Evolutionary conservation across 169 alveolate genomes (phyloP), one percentile per base, ranked within the genome.

Genomic region (Babesia bovis): DNA sequence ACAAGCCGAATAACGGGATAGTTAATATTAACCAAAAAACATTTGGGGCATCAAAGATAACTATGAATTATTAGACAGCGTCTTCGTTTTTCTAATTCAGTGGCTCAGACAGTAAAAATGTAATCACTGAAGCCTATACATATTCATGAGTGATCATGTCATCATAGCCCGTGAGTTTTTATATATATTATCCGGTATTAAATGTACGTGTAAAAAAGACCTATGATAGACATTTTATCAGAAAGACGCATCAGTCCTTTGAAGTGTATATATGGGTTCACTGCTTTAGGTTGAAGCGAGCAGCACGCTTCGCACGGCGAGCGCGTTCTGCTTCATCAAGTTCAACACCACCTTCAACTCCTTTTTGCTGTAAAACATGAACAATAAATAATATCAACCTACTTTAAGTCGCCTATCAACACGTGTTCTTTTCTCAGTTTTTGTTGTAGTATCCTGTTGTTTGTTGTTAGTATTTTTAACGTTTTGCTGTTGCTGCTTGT

Each of bases 61-160:
- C n/a, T n/a, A n/a, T n/a, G n/a, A n/a, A n/a, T n/a, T n/a, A n/a
- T n/a, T n/a, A n/a, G n/a, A n/a, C n/a, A n/a, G n/a, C n/a, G n/a
- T n/a, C n/a, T n/a, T n/a, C n/a, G n/a, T n/a, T n/a, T n/a, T n/a
- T n/a, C n/a, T n/a, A n/a, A n/a, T n/a, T n/a, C n/a, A 5, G 5
- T 17, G 72, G 85, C 85, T 75, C 85, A 75, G 85, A 66, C 85
- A 75, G 85, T 75, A 75, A 69, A 75, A 75, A 75, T 75, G 55
- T 55, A 55, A 57, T 75, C 85, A 75, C 66, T 55, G 61, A 45
- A 63, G 73, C 73, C 42, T 41, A 63, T 63, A 35, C 40, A 58
- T 26, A 56, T 38, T 53, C 85, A 73, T 50, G 68, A 53, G 49
- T 28, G 33, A 3, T 9, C 17, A 50, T 61, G 84, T 73, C 84